These are phyloP conservation scores for Pseudoscleropodium purum DNA, from an alignment of 225 moss, liverwort and hornwort genomes.

Conservation along the genomic window DNA sequence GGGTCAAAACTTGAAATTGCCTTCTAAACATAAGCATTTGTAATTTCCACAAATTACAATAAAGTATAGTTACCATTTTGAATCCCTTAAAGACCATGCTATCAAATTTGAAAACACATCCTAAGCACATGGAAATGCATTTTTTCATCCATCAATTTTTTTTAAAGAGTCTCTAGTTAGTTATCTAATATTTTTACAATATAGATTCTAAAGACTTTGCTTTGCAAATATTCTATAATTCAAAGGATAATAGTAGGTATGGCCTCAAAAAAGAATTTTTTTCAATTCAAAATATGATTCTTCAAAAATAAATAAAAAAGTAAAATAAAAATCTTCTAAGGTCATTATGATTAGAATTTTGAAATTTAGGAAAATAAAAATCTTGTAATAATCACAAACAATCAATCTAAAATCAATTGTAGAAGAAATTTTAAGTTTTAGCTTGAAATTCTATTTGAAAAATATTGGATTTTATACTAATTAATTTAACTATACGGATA, in stretches of 20 bases:
- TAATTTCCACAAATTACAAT: background rate
- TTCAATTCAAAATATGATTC: background rate
- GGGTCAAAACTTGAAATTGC: background rate
- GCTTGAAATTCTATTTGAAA: background rate
- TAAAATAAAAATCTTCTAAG: background rate
- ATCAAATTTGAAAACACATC: background rate
- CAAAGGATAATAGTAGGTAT: background rate
- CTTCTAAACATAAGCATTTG: background rate
- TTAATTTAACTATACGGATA: no score
- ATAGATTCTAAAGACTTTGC: background rate
- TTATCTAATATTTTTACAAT: background rate
- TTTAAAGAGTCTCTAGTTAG: background rate
- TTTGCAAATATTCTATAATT: background rate
- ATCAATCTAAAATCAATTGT: fast-evolving
- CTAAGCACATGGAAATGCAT: background rate
- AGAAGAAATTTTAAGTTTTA: background rate
- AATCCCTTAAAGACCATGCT: fast-evolving
- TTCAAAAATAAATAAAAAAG: background rate
- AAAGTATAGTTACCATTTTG: background rate
- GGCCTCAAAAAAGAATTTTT: no score
- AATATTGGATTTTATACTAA: background rate
- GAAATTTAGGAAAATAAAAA: no score
- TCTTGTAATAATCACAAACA: background rate
- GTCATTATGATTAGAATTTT: background rate
- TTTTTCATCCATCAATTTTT: background rate